Conservation (phyloP, 768 basidiomycete species). For the Leucosporidium yakuticum region DNA sequence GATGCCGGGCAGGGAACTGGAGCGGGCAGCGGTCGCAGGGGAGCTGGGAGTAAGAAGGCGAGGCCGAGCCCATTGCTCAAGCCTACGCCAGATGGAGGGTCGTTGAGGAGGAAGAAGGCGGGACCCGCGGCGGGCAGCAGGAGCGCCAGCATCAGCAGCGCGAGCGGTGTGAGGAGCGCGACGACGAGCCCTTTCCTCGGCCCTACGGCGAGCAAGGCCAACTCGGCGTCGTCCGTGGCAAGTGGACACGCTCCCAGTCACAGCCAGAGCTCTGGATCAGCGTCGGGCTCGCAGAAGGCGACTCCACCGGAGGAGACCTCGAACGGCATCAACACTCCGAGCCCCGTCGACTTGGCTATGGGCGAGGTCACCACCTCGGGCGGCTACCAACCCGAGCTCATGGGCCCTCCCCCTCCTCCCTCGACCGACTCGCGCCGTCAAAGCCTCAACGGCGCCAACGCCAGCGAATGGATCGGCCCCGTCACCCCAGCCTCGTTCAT, state of each 20-base stretch:
- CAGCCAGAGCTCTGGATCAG: neutral
- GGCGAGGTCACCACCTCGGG: neutral
- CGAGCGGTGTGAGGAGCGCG: slow-evolving; percentile 16
- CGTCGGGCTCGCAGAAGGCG: neutral
- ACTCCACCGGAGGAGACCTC: neutral
- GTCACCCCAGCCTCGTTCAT: slow-evolving; percentile 89
- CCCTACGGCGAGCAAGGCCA: neutral
- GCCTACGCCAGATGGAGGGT: slow-evolving; percentile 17
- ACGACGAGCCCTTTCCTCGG: slow-evolving; percentile 25
- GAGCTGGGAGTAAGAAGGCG: slow-evolving; percentile 26
- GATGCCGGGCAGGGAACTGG: slow-evolving; percentile 12
- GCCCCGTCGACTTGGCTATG: slow-evolving; percentile 28
- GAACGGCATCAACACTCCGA: slow-evolving; percentile 26
- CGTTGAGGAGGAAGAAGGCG: slow-evolving; percentile 12
- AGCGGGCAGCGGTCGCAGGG: slow-evolving; percentile 17
- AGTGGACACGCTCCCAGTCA: too few species aligned
- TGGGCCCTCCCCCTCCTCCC: slow-evolving; percentile 31
- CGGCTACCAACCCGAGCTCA: slow-evolving; percentile 19
- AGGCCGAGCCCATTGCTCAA: slow-evolving; percentile 34
- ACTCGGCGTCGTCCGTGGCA: too few species aligned
- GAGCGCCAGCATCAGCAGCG: neutral
- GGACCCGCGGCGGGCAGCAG: neutral
- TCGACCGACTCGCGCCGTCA: neutral
- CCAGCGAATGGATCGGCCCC: slow-evolving; percentile 46
- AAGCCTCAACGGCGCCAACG: neutral